A percentile compares a stretch with the other conserved stretches of the same genome.
Evolutionary conservation across 2,329 filamentous ascomycete species (phyloP).

Genomic region (Hypoxylon sp.): DNA sequence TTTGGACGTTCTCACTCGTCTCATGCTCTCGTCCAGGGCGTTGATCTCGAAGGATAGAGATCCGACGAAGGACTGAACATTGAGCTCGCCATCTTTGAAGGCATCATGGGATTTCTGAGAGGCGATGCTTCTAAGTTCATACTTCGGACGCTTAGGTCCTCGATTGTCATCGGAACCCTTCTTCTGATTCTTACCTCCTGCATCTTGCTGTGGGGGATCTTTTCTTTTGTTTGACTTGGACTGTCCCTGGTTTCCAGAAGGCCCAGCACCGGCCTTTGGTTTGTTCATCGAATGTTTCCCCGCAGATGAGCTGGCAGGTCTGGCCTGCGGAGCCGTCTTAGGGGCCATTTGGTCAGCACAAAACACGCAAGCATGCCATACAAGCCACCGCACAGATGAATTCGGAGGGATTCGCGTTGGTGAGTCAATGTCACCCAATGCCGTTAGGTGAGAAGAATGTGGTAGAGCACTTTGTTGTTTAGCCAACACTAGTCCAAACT

Average conservation of each 20-base stretch:
- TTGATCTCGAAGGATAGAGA: constrained; percentile 91
- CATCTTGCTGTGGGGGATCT: constrained; percentile 36
- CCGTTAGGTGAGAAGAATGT: background rate
- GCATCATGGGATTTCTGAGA: constrained; percentile 63
- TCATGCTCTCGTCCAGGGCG: constrained; percentile 85
- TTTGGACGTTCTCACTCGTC: constrained; percentile 71
- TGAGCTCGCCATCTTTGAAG: constrained; percentile 79
- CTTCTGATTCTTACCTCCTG: constrained; percentile 43
- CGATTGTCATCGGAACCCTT: constrained; percentile 46
- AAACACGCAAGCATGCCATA: constrained; percentile 12
- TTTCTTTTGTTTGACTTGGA: constrained; percentile 47
- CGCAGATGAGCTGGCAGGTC: constrained; percentile 23
- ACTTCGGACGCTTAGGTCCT: constrained; percentile 59
- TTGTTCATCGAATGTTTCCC: constrained; percentile 26
- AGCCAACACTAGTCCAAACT: background rate
- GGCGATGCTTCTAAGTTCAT: constrained; percentile 62
- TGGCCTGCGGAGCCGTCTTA: constrained; percentile 34
- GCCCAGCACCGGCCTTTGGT: constrained; percentile 11
- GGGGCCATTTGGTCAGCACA: constrained; percentile 40
- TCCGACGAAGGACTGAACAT: constrained; percentile 85
- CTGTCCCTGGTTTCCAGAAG: constrained; percentile 21
- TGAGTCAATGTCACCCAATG: background rate
- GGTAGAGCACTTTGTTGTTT: background rate
- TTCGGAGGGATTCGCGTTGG: background rate
- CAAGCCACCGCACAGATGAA: background rate